Percentiles rank a stretch among this genome's conserved stretches.
These are phyloP conservation scores for Colletotrichum sp. DNA, from an alignment of 2,329 filamentous ascomycete genomes.

Conservation along the genomic window DNA sequence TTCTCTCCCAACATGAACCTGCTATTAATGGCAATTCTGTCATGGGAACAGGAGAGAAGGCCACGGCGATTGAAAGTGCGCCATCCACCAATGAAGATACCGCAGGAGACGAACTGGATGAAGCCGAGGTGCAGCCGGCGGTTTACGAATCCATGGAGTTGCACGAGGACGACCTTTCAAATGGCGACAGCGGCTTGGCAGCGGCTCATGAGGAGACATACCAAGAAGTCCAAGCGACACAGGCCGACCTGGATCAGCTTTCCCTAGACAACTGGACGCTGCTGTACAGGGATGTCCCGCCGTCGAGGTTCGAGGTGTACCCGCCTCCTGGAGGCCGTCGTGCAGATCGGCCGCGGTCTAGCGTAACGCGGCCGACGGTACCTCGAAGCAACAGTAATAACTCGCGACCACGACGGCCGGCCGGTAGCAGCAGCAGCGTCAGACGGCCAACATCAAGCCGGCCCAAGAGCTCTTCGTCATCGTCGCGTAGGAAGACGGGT, in stretches of 20 bases:
- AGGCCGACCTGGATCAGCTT: neutral
- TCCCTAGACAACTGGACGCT: conserved; percentile 42
- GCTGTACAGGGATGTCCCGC: conserved; percentile 65
- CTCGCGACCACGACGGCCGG: conserved; percentile 44
- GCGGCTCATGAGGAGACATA: neutral
- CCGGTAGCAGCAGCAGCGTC: conserved; percentile 32
- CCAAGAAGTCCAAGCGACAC: neutral
- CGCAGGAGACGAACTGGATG: conserved; percentile 34
- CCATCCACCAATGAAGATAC: conserved; percentile 28
- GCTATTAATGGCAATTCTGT: neutral
- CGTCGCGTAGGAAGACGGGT: conserved; percentile 60
- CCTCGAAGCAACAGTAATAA: conserved; percentile 38
- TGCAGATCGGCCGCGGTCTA: conserved; percentile 48
- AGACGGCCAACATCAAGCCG: conserved; percentile 31
- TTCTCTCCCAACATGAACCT: neutral
- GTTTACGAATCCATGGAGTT: conserved; percentile 5
- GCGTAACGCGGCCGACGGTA: conserved; percentile 42
- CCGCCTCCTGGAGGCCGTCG: conserved; percentile 63
- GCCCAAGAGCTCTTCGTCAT: conserved; percentile 36
- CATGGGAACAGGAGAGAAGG: neutral
- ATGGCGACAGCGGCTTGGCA: conserved; percentile 2
- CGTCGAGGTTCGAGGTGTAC: conserved; percentile 78
- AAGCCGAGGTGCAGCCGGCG: conserved; percentile 25
- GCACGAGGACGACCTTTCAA: neutral
- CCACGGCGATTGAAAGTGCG: neutral